A percentile compares a stretch with the other conserved stretches of the same genome.
Evolutionary conservation across 331 rosid species (phyloP).

Genomic region (Rosa hybrid): DNA sequence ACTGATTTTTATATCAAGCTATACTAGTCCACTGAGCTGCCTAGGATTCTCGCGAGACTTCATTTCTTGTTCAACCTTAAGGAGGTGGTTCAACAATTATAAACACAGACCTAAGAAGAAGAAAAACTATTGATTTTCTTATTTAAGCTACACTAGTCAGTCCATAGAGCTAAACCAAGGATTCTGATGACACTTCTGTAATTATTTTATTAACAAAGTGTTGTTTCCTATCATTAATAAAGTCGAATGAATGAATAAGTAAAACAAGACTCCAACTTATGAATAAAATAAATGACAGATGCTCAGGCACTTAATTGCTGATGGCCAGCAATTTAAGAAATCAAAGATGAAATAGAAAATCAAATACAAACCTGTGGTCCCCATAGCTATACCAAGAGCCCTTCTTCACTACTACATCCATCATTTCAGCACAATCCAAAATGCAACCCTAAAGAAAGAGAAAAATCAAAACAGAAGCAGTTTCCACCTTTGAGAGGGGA

Average conservation of each 20-base stretch:
- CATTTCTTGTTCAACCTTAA: not conserved
- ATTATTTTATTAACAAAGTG: not conserved
- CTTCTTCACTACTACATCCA: constrained; percentile 77
- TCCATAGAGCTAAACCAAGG: not conserved
- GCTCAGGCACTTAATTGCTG: not conserved
- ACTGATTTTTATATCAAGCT: not conserved
- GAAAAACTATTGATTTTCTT: not conserved
- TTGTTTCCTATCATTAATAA: not conserved
- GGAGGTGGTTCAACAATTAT: not conserved
- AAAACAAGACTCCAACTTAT: not conserved
- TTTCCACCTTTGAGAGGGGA: not conserved
- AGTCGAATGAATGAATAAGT: not conserved
- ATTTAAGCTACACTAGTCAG: not conserved
- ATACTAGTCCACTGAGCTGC: not conserved
- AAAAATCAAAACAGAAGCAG: constrained; percentile 28
- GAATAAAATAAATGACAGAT: not conserved
- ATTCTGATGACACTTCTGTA: not conserved
- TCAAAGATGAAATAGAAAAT: constrained; percentile 20
- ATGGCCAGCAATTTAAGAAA: constrained; percentile 2
- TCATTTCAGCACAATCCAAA: constrained; percentile 91
- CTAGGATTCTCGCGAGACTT: not conserved
- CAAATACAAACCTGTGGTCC: constrained; percentile 70
- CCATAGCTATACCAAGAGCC: constrained; percentile 98
- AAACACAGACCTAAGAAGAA: not conserved
- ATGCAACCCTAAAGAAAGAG: constrained; percentile 76